Base-by-base conservation (phyloP, 164 flowering plant genomes). In the Stephania japonica region DNA sequence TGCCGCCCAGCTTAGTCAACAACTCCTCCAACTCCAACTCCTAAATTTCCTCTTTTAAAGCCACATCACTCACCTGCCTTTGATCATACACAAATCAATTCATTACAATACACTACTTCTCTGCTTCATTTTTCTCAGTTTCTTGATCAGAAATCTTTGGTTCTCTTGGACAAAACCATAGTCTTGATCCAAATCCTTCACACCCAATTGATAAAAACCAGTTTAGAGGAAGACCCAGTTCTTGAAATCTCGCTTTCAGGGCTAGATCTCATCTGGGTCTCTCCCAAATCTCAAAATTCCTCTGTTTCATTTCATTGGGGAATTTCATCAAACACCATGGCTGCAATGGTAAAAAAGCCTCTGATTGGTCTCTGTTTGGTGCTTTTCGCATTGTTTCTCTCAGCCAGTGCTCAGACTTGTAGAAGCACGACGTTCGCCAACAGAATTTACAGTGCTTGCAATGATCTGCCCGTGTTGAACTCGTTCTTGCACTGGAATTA, bases 391-490 rank as follows among this genome's bases (percentile, higher is more conserved):
- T 7, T 83, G 19, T 70, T 42, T 24, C 14, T 70, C n/a, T 67
- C 84, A 59, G 69, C 83, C 66, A 63, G 75, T 1, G 83, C 83
- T 66, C 91, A 86, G 42, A 62, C 77, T 6, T 85, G 91, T 72
- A 10, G 23, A 0, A 68, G 14, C 42, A 64, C 71, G 63, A 32
- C 27, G 6, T 83, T 83, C 70, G 42, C 59, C 27, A 74, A 62
- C 73, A 49, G 47, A 0, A 3, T 9, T 3, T 80, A 43, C 73
- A 25, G 14, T 25, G 16, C 78, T 2, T 84, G 86, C 73, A 71
- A 0, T 5, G 69, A 56, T 63, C 81, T 84, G 16, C 80, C 84
- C 1, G 68, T 21, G 13, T 68, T 81, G 49, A 68, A 70, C 70
- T 78, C 82, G 6, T 78, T 73, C 73, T 73, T 84, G 27, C 81